These are phyloP conservation scores for Neostapfia colusana DNA, from an alignment of 176 grass and related monocot species.

Conservation along the genomic window DNA sequence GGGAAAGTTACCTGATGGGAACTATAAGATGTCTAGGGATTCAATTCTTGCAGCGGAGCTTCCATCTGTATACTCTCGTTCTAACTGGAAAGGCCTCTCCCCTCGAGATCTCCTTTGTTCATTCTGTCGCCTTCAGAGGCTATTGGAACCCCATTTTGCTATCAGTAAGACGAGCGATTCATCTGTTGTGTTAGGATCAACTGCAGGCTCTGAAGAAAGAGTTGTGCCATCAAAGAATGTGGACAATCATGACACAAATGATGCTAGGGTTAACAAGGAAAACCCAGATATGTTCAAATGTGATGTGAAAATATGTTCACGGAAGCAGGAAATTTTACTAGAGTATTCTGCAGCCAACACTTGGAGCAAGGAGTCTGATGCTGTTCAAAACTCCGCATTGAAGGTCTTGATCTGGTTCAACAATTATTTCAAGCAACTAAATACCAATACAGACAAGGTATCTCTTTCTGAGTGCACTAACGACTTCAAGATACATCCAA, in stretches of 20 bases:
- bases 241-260: constrained; percentile 33
- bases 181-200: constrained; percentile 36
- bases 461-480: constrained; percentile 52
- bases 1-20: constrained; percentile 73
- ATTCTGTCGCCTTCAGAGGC: constrained; percentile 80
- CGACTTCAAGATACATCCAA: constrained; percentile 54
- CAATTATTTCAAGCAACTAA: constrained; percentile 54
- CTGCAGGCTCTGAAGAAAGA: constrained; percentile 20
- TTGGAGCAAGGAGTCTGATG: constrained; percentile 78
- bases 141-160: constrained; percentile 62
- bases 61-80: constrained; percentile 64
- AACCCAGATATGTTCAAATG: constrained; percentile 50
- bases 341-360: constrained; percentile 61
- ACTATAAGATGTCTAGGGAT: constrained; percentile 78
- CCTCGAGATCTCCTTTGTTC: constrained; percentile 72
- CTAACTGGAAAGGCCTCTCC: constrained; percentile 68
- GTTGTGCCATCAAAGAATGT: constrained; percentile 8
- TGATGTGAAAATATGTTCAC: constrained; percentile 70
- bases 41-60: constrained; percentile 76
- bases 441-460: constrained; percentile 42
- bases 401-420: constrained; percentile 80
- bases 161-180: constrained; percentile 36
- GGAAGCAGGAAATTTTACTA: constrained; percentile 58
- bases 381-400: constrained; percentile 76
- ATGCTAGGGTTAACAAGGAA: constrained; percentile 38